Base-by-base conservation (phyloP, 2,329 filamentous ascomycete species). In the Septoria linicola region DNA sequence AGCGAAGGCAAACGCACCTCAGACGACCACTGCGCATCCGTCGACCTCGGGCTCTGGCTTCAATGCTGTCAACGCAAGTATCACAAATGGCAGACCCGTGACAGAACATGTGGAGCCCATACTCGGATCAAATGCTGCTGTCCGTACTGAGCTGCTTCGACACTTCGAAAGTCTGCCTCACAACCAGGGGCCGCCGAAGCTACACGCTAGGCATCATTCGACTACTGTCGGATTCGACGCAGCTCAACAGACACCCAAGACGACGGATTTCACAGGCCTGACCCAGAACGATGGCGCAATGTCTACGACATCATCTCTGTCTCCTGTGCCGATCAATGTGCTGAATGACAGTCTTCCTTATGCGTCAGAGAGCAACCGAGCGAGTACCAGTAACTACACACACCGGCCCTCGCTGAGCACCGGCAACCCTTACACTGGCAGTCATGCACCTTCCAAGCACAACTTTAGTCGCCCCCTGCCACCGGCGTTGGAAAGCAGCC, bases 111-210 rank as follows among this genome's bases (percentile, higher is more conserved):
- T 43, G 4, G 63, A 66, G 32, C 52, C 58, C 3, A 53, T 19
- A 20, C 37, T 59, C 10, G 58, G 53, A 40, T 76, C 79, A 10
- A 82, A 80, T 3, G 75, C 78, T 0, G 74, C 75, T 3, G 80
- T 80, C 2, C 76, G 80, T 17, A 74, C 76, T n/a, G 82, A 84
- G 49, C 68, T 84, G 43, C 73, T 84, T 65, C 79, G 78, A 59
- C 83, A 83, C 57, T 84, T 85, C 57, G 79, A 82, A 59, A 82
- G 80, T 0, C 73, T 80, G 8, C 78, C 75, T 42, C 80, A 84
- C 47, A 77, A 75, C 20, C 69, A 72, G 51, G 65, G 63, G 34
- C 49, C 55, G 31, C 53, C 57, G 6, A 60, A 55, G 32, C 27
- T 61, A 8, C 60, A 63, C 34, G 52, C 58, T 21, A 51, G 64